A percentile compares a stretch with the other conserved stretches of the same genome.
Evolutionary conservation across 345 rosid species (phyloP).

Genomic region (Fremontodendron californicum): DNA sequence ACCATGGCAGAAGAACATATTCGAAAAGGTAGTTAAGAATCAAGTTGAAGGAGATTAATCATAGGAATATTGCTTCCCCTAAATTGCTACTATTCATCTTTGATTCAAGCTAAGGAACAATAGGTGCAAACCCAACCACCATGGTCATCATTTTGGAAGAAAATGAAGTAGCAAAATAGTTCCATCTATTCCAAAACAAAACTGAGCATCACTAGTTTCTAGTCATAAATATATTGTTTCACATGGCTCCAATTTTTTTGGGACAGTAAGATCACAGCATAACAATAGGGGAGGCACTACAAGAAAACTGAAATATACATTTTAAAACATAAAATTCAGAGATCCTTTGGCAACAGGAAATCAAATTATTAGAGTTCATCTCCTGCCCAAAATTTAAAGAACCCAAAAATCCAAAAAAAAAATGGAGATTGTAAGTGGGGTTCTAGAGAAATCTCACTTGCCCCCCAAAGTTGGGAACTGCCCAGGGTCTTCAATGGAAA

Average conservation of each 20-base stretch:
- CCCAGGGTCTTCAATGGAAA: neutral
- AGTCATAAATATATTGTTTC: no score
- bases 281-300: neutral
- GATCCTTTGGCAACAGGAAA: neutral
- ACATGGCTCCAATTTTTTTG: neutral
- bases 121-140: no score
- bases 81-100: no score
- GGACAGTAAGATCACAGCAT: neutral
- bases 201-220: no score
- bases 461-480: neutral
- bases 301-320: neutral
- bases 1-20: no score
- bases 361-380: neutral
- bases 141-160: no score
- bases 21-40: no score
- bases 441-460: neutral
- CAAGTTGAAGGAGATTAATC: no score
- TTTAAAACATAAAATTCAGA: neutral
- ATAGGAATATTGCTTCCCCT: no score
- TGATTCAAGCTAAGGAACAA: no score
- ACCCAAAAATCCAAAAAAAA: neutral
- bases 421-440: neutral
- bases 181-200: no score
- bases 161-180: no score
- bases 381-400: neutral